Evolutionary conservation across 352 stramenopile species (phyloP), one percentile per base, ranked within the genome.

Genomic region (Globisporangium abappressorium): DNA sequence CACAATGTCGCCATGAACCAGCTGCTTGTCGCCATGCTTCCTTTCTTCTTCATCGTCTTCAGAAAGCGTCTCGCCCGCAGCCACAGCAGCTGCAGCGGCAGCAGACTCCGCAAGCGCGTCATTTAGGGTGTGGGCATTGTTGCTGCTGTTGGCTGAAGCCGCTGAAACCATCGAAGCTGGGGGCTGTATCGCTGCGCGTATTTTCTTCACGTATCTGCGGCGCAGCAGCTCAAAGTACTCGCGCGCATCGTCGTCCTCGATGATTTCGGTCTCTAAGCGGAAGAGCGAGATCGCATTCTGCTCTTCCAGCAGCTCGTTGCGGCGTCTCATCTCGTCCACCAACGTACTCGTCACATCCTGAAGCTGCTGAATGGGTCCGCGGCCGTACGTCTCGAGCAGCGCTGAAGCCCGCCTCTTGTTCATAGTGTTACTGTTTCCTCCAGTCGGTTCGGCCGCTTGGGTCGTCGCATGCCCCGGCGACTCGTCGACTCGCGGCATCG

Each of bases 201-300:
- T 72, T 58, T 74, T 84, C 77, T 93, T 91, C 28, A 80, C 26
- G 57, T 91, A 90, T 4, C 73, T 72, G 51, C 70, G 66, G 15
- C 80, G 78, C n/a, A 93, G 65, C 38, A 79, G 22, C 43, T 75
- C 65, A 57, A 86, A 89, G 64, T 74, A 87, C 24, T 84, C 78
- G 57, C 80, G 78, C 12, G 80, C 76, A 18, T 84, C 77, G 20
- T 72, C 66, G 57, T 91, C 82, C 20, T 82, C 53, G 15, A 89
- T 65, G 43, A 80, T 66, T 8, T 90, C 80, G 3, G 76, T 49
- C 55, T 91, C 74, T 20, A 87, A 57, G 22, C 78, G 79, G 22
- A 93, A 82, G 5, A 93, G 66, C 33, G 83, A 69, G 55, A 93
- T 89, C 28, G 82, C 74, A 51, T 93, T 93, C 68, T 89, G 81